A percentile compares a stretch with the other conserved stretches of the same genome.
These are phyloP conservation scores for Pseudogymnoascus sp. DNA, from an alignment of 2,329 filamentous ascomycete genomes.

Conservation along the genomic window DNA sequence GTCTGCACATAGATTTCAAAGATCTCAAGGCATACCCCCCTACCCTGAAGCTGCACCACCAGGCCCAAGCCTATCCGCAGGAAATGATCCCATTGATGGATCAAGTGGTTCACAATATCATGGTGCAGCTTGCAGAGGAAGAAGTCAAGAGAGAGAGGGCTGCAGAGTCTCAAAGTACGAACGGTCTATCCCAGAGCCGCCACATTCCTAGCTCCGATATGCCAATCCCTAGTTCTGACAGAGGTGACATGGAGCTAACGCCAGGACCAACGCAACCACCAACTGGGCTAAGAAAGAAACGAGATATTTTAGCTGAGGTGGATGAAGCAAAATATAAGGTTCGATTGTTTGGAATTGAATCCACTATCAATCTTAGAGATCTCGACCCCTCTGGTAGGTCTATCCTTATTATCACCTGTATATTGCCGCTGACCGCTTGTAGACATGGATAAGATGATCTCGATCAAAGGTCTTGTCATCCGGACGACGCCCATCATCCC, in stretches of 20 bases:
- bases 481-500: conserved; percentile 92
- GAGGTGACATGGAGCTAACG: conserved; percentile 40
- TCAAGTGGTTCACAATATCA: conserved; percentile 83
- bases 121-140: conserved; percentile 78
- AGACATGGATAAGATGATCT: conserved; percentile 94
- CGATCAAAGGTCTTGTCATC: conserved; percentile 92
- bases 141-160: conserved; percentile 63
- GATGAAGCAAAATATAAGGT: conserved; percentile 75
- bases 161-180: conserved; percentile 48
- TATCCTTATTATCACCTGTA: neutral
- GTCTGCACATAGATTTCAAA: conserved; percentile 78
- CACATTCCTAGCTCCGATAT: conserved; percentile 61
- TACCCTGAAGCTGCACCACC: conserved; percentile 90
- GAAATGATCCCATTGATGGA: conserved; percentile 97
- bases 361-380: conserved; percentile 83
- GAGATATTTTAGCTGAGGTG: conserved; percentile 66
- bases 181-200: conserved; percentile 39
- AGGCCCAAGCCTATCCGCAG: conserved; percentile 86
- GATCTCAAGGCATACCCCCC: conserved; percentile 90
- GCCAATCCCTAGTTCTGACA: conserved; percentile 72
- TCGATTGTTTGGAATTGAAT: conserved; percentile 79
- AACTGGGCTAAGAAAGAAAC: neutral
- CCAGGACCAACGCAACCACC: conserved; percentile 37
- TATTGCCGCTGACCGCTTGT: conserved; percentile 23
- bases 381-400: conserved; percentile 71